A percentile compares a stretch with the other conserved stretches of the same genome.
Conservation (phyloP, 2,329 filamentous ascomycete species). For the Colletotrichum sansevieriae region DNA sequence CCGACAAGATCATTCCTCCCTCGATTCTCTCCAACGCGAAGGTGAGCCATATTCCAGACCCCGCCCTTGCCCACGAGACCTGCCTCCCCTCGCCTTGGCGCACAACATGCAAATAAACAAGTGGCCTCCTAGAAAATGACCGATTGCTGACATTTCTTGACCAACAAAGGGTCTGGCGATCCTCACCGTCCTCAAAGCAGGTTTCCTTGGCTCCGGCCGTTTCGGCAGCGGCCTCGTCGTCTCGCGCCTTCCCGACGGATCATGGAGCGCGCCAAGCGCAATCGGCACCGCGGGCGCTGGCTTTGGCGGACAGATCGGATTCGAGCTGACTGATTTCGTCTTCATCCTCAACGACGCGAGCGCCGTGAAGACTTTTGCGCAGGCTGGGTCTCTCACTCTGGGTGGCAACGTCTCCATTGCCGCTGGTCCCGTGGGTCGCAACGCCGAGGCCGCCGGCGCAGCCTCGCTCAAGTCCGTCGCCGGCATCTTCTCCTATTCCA, state of each 20-base stretch:
- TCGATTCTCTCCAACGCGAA: conserved; percentile 91
- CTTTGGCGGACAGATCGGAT: conserved; percentile 88
- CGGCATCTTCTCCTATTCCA: conserved; percentile 96
- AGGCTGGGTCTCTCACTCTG: conserved; percentile 89
- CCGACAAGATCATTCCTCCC: conserved; percentile 97
- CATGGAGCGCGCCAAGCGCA: conserved; percentile 85
- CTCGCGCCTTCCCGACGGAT: conserved; percentile 80
- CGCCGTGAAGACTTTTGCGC: conserved; percentile 94
- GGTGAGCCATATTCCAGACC: conserved; percentile 60
- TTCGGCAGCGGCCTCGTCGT: conserved; percentile 88
- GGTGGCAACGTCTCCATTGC: conserved; percentile 97
- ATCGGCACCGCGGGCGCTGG: conserved; percentile 86
- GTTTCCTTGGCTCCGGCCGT: conserved; percentile 85
- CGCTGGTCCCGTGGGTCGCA: conserved; percentile 91
- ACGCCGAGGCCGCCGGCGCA: conserved; percentile 94
- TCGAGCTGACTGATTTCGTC: conserved; percentile 93
- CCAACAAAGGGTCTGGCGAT: conserved; percentile 77
- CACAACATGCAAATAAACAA: conserved; percentile 9
- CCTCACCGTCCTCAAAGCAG: conserved; percentile 88
- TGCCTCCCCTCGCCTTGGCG: conserved; percentile 26
- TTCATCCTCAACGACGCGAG: conserved; percentile 95
- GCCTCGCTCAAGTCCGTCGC: conserved; percentile 91
- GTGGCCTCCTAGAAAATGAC: not conserved
- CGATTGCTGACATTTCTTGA: conserved; percentile 29
- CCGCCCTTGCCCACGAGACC: conserved; percentile 22